Base-by-base conservation (phyloP, 768 basidiomycete genomes). In the Phanerochaete carnosa region DNA sequence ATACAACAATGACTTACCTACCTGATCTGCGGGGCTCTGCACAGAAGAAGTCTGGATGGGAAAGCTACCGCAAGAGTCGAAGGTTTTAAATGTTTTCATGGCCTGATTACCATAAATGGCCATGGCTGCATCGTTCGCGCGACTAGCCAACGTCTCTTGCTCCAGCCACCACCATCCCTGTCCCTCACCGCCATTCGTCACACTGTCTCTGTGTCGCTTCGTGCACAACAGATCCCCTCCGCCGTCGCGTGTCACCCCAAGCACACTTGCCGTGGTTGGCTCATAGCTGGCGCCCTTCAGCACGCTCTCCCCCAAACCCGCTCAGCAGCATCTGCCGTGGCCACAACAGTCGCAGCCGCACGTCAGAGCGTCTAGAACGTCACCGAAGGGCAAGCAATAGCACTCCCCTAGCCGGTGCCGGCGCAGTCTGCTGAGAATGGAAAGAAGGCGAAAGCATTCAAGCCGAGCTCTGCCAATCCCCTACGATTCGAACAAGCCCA, bases 271-370 rank as follows among this genome's bases (percentile, higher is more conserved):
- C 72, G 43, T 70, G 77, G 25, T 60, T 64, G 45, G 64, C 45
- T 23, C 89, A 89, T 71, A 78, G 83, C 62, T 79, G 90, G 57
- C 83, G 85, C 69, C 85, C 89, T 22, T 90, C 89, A 0, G 89
- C 89, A 86, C 87, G 8, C 79, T 84, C 35, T 79, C 91, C 53
- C 83, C 87, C 57, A 88, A 85, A 77, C 85, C 85, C 12, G 56
- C 64, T 45, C 74, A 74, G 35, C 68, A 71, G 50, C 68, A 71
- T 6, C 62, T 70, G 0, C 74, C 73, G 7, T 74, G 75, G 47
- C 74, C 72, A 28, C 75, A 76, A 54, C 76, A 69, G 23, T 71
- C 69, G n/a, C 76, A 76, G 45, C 72, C 71, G 0, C 69, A 74
- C 33, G 62, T 74, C 25, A 72, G 76, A 30, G 66, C 73, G 28